Conservation (phyloP, 306 rosid genomes). For the Arachis stenosperma region DNA sequence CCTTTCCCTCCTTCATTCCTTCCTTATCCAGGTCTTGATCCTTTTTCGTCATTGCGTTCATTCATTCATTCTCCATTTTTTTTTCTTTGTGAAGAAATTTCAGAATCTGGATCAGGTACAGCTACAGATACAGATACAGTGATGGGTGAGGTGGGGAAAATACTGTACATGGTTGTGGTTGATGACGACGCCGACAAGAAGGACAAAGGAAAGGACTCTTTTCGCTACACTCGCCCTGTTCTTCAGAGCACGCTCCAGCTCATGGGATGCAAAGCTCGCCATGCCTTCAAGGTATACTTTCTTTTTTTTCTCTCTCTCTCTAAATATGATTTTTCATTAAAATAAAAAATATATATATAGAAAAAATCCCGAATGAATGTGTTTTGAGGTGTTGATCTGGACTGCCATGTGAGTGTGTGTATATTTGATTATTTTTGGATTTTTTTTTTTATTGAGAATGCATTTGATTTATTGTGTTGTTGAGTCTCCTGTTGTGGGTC, state of each 20-base stretch:
- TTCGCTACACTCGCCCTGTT: slow-evolving; percentile 58
- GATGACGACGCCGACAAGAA: slow-evolving; percentile 57
- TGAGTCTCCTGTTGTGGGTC: neutral
- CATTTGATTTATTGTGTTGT: slow-evolving; percentile 13
- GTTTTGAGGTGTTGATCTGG: slow-evolving; percentile 41
- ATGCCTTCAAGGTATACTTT: slow-evolving; percentile 77
- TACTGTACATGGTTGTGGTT: slow-evolving; percentile 45
- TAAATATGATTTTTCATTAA: neutral
- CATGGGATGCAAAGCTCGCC: slow-evolving; percentile 94
- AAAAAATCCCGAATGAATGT: neutral
- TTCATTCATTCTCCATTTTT: slow-evolving; percentile 2
- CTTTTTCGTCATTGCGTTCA: neutral
- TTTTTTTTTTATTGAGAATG: neutral
- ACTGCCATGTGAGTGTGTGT: neutral
- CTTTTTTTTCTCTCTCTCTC: neutral
- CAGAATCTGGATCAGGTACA: slow-evolving; percentile 20
- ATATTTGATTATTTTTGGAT: neutral
- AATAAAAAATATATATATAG: neutral
- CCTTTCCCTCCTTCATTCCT: neutral
- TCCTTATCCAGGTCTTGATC: slow-evolving; percentile 13
- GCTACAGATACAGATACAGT: neutral
- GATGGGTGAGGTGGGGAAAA: slow-evolving; percentile 43
- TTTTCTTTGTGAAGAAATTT: neutral
- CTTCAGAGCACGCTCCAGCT: slow-evolving; percentile 87
- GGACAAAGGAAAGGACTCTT: slow-evolving; percentile 57